Evolutionary conservation across 2,329 filamentous ascomycete genomes (phyloP).

Genomic region (Fusarium pseudocircinatum): DNA sequence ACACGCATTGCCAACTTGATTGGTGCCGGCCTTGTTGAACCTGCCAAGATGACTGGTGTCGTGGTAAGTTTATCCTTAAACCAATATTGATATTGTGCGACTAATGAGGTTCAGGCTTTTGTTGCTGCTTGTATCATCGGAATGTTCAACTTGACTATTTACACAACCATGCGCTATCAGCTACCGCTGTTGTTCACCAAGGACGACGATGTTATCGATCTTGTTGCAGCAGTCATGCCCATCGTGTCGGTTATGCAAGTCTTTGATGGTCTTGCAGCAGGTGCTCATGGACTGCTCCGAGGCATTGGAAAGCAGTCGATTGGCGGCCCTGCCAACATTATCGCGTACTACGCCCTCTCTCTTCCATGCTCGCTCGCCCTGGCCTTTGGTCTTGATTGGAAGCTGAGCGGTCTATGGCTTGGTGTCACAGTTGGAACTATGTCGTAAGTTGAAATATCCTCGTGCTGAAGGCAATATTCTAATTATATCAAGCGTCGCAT

Average conservation of each 20-base stretch:
- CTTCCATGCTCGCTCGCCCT: constrained; percentile 84
- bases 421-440: constrained; percentile 78
- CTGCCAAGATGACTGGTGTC: constrained; percentile 82
- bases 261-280: constrained; percentile 82
- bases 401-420: constrained; percentile 82
- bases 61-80: constrained; percentile 63
- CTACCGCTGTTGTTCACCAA: constrained; percentile 84
- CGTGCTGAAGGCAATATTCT: not conserved
- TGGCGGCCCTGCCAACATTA: constrained; percentile 87
- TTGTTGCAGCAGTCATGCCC: constrained; percentile 77
- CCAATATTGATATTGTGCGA: too few relatives aligned
- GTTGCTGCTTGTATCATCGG: constrained; percentile 75
- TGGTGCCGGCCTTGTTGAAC: constrained; percentile 82
- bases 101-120: constrained; percentile 59
- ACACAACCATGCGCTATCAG: constrained; percentile 73
- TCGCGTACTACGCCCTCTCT: constrained; percentile 86
- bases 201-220: constrained; percentile 73
- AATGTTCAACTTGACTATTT: constrained; percentile 77
- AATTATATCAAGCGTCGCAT: constrained; percentile 55
- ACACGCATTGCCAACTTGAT: constrained; percentile 93
- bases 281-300: constrained; percentile 84
- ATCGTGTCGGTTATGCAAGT: constrained; percentile 89
- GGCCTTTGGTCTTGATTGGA: constrained; percentile 81
- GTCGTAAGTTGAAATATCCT: constrained; percentile 55
- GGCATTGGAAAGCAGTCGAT: constrained; percentile 90